Evolutionary conservation across 805 yeast species (phyloP).

Genomic region (Candida boidinii): DNA sequence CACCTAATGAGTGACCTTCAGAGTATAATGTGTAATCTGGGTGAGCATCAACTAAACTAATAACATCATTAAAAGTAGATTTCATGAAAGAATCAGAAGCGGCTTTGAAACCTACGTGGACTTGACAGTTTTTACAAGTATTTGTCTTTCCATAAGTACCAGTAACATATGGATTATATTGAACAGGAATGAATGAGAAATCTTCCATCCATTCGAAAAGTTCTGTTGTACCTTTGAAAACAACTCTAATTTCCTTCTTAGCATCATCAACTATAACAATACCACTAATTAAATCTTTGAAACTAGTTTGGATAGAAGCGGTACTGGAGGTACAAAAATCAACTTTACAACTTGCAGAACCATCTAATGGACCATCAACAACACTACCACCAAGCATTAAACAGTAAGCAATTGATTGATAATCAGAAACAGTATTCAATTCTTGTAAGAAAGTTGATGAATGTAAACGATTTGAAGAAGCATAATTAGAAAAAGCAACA

Average conservation of each 20-base stretch:
- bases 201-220: constrained; percentile 57
- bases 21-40: constrained; percentile 44
- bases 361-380: constrained; percentile 15
- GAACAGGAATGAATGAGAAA: constrained; percentile 36
- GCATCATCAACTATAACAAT: constrained; percentile 41
- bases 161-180: constrained; percentile 33
- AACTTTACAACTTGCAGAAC: constrained; percentile 28
- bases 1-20: constrained; percentile 75
- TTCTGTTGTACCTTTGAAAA: constrained; percentile 58
- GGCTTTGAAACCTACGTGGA: constrained; percentile 58
- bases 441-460: constrained; percentile 10
- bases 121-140: constrained; percentile 42
- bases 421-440: constrained; percentile 22
- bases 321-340: constrained; percentile 18
- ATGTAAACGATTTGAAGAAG: too few species aligned
- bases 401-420: constrained; percentile 27
- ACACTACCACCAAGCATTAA: constrained; percentile 17
- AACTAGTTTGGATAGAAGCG: constrained; percentile 25
- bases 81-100: constrained; percentile 34
- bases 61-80: constrained; percentile 28
- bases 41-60: constrained; percentile 24
- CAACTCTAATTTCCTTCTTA: constrained; percentile 34
- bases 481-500: too few species aligned
- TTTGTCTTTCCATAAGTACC: too few species aligned
- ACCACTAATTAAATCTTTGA: constrained; percentile 46